Percentiles rank a stretch among this genome's conserved stretches.
Conservation (phyloP, 2,329 filamentous ascomycete genomes). For the Chrysoporthe austroafricana region DNA sequence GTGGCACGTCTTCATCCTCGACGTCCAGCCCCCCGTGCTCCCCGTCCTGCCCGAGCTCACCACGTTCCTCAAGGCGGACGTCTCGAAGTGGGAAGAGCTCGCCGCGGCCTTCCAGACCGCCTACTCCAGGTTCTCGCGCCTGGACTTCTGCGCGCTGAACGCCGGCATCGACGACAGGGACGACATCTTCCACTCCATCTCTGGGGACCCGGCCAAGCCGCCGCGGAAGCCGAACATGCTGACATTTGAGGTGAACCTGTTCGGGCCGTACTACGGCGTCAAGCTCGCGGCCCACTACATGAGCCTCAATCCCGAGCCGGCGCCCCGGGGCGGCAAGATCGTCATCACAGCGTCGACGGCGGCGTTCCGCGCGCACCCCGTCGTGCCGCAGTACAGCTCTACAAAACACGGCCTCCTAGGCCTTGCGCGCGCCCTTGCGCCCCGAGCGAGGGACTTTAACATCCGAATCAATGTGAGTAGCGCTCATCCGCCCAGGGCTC, state of each 20-base stretch:
- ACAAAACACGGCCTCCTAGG: constrained; percentile 14
- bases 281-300: constrained; percentile 22
- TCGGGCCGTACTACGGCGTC: constrained; percentile 18
- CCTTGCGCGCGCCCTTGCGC: constrained; percentile 9
- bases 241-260: constrained; percentile 18
- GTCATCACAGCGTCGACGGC: constrained; percentile 15
- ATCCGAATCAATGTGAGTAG: constrained; percentile 10
- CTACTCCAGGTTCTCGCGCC: constrained; percentile 14
- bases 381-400: constrained; percentile 14
- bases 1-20: constrained; percentile 19
- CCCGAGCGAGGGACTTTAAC: not conserved
- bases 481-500: not conserved
- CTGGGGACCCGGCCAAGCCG: not conserved
- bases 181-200: constrained; percentile 17
- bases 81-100: constrained; percentile 19
- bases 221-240: constrained; percentile 17
- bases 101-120: constrained; percentile 14
- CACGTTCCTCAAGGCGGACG: constrained; percentile 14
- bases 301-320: constrained; percentile 13
- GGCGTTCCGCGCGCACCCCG: not conserved
- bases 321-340: constrained; percentile 13
- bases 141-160: constrained; percentile 19
- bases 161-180: constrained; percentile 20
- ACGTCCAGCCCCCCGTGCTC: constrained; percentile 12
- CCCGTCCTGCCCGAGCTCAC: not conserved